These are phyloP conservation scores for Cynara cardunculus DNA, from an alignment of 129 eudicot genomes.

Conservation along the genomic window DNA sequence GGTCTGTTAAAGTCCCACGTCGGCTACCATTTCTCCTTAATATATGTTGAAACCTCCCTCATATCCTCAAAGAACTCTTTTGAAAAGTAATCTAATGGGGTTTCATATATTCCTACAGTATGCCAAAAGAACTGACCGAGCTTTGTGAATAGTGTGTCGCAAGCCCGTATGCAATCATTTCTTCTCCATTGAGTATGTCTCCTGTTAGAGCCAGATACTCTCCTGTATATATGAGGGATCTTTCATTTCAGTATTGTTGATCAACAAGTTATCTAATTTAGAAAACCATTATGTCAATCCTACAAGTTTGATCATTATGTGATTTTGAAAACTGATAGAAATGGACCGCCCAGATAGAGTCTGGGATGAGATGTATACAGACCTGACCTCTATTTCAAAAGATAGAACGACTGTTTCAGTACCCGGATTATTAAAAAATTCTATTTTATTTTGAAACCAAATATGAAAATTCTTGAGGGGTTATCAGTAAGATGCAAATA, in stretches of 20 bases:
- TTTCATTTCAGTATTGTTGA: background rate
- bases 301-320: background rate
- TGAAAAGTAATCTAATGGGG: too few relatives aligned
- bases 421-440: too few relatives aligned
- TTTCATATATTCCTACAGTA: too few relatives aligned
- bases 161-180: slow-evolving; percentile 85
- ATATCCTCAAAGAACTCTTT: too few relatives aligned
- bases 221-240: slow-evolving; percentile 39
- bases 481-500: background rate
- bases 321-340: background rate
- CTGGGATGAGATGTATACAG: too few relatives aligned
- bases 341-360: background rate
- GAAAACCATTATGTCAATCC: background rate
- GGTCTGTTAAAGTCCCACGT: too few relatives aligned
- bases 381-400: too few relatives aligned
- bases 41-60: too few relatives aligned
- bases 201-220: slow-evolving; percentile 86
- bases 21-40: too few relatives aligned
- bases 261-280: background rate
- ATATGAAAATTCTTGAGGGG: background rate
- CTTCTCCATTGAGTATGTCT: slow-evolving; percentile 67
- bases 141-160: slow-evolving; percentile 76
- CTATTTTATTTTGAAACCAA: too few relatives aligned
- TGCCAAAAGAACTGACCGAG: slow-evolving; percentile 32
- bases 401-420: too few relatives aligned